Evolutionary conservation across 176 grass and related monocot species (phyloP).

Genomic region (Ampelocalamus luodianensis): DNA sequence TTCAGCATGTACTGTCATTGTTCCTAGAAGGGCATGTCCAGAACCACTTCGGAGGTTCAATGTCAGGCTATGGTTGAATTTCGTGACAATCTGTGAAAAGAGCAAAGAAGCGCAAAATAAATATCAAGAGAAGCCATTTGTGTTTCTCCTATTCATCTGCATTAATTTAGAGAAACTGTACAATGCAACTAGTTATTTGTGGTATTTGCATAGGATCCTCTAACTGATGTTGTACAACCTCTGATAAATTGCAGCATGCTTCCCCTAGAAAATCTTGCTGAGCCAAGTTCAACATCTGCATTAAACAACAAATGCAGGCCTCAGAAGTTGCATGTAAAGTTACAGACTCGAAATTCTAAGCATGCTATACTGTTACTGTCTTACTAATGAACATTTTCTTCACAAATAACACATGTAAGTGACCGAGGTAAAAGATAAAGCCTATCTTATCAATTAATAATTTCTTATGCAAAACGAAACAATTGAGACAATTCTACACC

Average conservation of each 20-base stretch:
- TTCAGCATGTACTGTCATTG: conserved; percentile 78
- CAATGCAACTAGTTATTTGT: conserved; percentile 16
- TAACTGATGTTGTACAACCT: conserved; percentile 59
- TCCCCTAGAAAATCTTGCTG: conserved; percentile 91
- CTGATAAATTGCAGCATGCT: conserved; percentile 75
- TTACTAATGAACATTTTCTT: neutral
- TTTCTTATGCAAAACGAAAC: neutral
- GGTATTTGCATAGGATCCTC: conserved; percentile 27
- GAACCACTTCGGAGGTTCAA: conserved; percentile 61
- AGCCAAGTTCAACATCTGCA: conserved; percentile 76
- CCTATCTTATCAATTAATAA: neutral
- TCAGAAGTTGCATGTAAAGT: conserved; percentile 20
- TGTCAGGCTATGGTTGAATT: conserved; percentile 61
- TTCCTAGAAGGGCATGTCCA: conserved; percentile 55
- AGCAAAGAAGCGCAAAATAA: conserved; percentile 32
- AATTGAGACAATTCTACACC: conserved; percentile 20
- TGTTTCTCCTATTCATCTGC: conserved; percentile 17
- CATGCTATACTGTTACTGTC: neutral
- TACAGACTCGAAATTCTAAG: neutral
- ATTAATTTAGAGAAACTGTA: conserved; percentile 13
- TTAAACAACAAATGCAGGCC: conserved; percentile 31
- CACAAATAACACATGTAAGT: conserved; percentile 7
- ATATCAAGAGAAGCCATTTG: neutral
- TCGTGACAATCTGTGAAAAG: conserved; percentile 81
- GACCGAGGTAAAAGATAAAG: conserved; percentile 22